These are phyloP conservation scores for Patellaria atrata DNA, from an alignment of 495 filamentous ascomycete species.

Conservation along the genomic window DNA sequence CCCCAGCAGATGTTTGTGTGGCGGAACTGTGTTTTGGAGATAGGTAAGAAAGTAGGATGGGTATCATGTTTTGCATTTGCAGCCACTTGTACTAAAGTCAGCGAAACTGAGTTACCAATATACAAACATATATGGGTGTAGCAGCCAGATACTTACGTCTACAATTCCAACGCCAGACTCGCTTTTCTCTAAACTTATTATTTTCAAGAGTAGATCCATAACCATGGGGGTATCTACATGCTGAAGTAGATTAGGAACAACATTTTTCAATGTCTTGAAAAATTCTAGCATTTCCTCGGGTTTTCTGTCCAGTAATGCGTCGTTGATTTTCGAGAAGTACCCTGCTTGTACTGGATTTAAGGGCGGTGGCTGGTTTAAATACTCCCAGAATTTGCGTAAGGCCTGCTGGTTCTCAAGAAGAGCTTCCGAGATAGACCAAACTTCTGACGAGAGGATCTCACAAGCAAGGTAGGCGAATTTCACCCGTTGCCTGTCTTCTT, in stretches of 20 bases:
- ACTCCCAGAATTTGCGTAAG: constrained; percentile 79
- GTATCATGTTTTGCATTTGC: constrained; percentile 80
- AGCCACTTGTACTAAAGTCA: constrained; percentile 56
- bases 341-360: constrained; percentile 86
- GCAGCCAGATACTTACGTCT: constrained; percentile 47
- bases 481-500: constrained; percentile 65
- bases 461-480: constrained; percentile 85
- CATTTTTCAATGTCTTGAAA: constrained; percentile 65
- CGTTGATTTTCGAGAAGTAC: constrained; percentile 98
- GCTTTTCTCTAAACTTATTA: constrained; percentile 89
- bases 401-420: constrained; percentile 69
- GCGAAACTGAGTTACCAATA: constrained; percentile 4
- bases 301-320: constrained; percentile 90
- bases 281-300: constrained; percentile 90
- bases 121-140: not conserved
- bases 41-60: constrained; percentile 73
- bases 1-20: constrained; percentile 90
- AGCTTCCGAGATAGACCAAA: constrained; percentile 89
- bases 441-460: constrained; percentile 88
- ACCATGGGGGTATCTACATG: constrained; percentile 98
- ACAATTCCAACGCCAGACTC: constrained; percentile 88
- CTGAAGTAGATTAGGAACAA: constrained; percentile 71
- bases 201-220: constrained; percentile 95
- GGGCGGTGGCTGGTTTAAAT: constrained; percentile 61
- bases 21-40: constrained; percentile 66